Percentiles rank a stretch among this genome's conserved stretches.
Evolutionary conservation across 805 yeast genomes (phyloP).

Genomic region (Sugiyamaella valdiviana): DNA sequence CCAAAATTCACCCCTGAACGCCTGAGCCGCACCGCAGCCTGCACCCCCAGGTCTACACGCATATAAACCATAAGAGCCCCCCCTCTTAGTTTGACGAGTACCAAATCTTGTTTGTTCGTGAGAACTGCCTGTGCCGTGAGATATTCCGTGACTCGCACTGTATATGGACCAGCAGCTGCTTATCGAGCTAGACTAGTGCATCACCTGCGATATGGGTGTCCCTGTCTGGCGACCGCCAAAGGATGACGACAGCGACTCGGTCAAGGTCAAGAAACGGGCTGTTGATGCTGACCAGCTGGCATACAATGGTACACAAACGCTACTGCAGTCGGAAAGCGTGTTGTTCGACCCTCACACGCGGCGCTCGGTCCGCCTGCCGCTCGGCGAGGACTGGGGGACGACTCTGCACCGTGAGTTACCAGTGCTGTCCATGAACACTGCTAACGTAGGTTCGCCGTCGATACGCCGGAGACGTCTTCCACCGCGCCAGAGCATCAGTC

Average conservation of each 20-base stretch:
- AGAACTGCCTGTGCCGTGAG: neutral
- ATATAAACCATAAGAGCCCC: neutral
- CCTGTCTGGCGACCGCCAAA: neutral
- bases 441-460: no score
- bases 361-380: no score
- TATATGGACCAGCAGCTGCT: no score
- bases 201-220: neutral
- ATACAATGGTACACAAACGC: no score
- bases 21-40: neutral
- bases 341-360: neutral
- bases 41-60: neutral
- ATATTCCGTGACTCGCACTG: no score
- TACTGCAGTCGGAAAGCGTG: no score
- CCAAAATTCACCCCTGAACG: neutral
- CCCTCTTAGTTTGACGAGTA: neutral
- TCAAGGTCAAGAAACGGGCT: neutral
- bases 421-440: no score
- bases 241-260: neutral
- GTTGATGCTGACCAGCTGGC: neutral
- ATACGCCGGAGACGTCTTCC: no score
- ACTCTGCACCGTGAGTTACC: no score
- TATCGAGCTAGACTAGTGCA: no score
- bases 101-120: neutral
- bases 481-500: no score
- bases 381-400: no score